These are phyloP conservation scores for Xylaria sp. DNA, from an alignment of 2,329 filamentous ascomycete genomes.

Conservation along the genomic window DNA sequence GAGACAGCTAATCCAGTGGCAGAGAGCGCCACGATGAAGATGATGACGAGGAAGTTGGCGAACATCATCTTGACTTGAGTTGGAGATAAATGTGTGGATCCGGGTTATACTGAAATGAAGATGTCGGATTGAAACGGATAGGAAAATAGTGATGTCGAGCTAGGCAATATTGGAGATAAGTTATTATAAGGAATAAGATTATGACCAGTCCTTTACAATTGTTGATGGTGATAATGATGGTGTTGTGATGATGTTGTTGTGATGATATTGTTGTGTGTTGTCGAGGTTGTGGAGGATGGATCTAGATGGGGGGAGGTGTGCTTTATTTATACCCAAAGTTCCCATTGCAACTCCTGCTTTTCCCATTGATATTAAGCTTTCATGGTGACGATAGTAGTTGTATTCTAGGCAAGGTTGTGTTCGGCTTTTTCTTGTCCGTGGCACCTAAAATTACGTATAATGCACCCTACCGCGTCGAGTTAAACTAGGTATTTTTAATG, in stretches of 20 bases:
- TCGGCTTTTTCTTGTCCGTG: not conserved
- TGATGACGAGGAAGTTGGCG: not conserved
- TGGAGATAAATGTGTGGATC: not conserved
- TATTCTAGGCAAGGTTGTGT: not conserved
- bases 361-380: not conserved
- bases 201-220: not conserved
- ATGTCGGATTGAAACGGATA: not conserved
- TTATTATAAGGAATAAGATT: not conserved
- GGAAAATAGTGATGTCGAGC: not conserved
- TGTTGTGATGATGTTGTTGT: not conserved
- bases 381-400: not conserved
- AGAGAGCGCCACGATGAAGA: conserved; percentile 15
- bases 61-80: conserved; percentile 11
- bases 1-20: conserved; percentile 15
- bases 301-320: not conserved
- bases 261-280: not conserved
- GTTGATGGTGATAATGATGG: no score
- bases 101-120: not conserved
- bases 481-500: not conserved
- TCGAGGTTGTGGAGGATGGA: not conserved
- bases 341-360: not conserved
- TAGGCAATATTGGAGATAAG: no score
- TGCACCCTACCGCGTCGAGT: not conserved
- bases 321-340: not conserved
- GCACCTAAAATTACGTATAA: not conserved